Evolutionary conservation across 1,284 basidiomycete species (phyloP).

Genomic region (Ceratobasidium sp.): DNA sequence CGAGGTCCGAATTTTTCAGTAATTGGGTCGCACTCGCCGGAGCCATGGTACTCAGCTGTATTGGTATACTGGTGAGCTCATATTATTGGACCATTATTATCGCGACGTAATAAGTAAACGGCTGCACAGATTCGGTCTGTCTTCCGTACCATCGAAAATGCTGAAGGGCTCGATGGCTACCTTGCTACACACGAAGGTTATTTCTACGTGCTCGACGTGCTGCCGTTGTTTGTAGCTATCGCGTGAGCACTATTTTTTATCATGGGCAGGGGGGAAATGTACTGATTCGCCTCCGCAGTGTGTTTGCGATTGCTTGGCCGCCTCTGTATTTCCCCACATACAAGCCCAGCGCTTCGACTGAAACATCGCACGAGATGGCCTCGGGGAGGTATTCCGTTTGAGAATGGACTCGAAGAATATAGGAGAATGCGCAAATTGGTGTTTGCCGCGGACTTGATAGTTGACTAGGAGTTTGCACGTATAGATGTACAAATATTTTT

Average conservation of each 20-base stretch:
- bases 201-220: conserved; percentile 22
- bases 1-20: background rate
- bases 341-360: background rate
- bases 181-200: conserved; percentile 24
- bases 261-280: no score
- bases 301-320: background rate
- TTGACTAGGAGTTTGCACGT: no score
- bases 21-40: conserved; percentile 49
- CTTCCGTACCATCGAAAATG: conserved; percentile 27
- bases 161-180: conserved; percentile 29
- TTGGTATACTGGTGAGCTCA: conserved; percentile 46
- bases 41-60: conserved; percentile 49
- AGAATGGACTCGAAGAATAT: no score
- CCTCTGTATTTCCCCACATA: background rate
- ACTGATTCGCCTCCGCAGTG: background rate
- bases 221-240: conserved; percentile 26
- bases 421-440: no score
- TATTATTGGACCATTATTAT: background rate
- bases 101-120: background rate
- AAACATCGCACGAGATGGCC: conserved; percentile 9
- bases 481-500: no score
- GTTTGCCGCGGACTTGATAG: no score
- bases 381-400: no score
- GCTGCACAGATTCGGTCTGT: conserved; percentile 25
- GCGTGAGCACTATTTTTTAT: conserved; percentile 4